Evolutionary conservation across 1,139 yeast genomes (phyloP), one percentile per base, ranked within the genome.

Genomic region (Zygosaccharomyces sapae): DNA sequence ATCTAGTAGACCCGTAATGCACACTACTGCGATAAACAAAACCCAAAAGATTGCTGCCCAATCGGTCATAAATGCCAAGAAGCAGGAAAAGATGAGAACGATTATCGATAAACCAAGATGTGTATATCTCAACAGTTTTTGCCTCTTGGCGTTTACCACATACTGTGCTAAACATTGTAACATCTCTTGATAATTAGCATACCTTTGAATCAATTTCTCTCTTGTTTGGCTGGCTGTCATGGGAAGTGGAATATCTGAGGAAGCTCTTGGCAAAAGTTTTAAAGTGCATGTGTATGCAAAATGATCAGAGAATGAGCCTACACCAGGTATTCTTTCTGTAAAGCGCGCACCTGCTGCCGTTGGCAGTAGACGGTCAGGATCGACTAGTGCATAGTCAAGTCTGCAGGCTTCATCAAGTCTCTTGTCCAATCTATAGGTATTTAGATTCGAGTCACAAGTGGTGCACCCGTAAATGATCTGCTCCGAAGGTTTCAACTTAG

Each of bases 231-330:
- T 33, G 10, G 31, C 46, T 5, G 31, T 40, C 13, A 33, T 30
- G 4, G 41, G 27, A 4, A 41, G 35, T 10, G 49, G 52, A 12
- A 31, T 41, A 2, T 43, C 39, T 2, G 38, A 40, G 10, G 40
- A 27, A 24, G 46, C 30, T 38, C 33, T 53, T 1, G 62, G 58
- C 4, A 57, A 43, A 4, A 70, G 49, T 47, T 65, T 61, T 35
- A 83, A 63, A 13, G 79, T 78, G 13, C 87, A 82, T 29, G 79
- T 71, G 59, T 89, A 86, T 0, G 92, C 99, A 73, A 94, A 92
- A 70, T 92, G 98, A 63, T 92, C 99, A 0, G 96, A 88, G 55
- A 79, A 83, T 4, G 95, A 85, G 5, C 86, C 83, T 10, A 79
- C 68, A 2, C 73, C 72, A 0, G 86, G 83, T 9, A 87, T 70